Conservation (phyloP, 805 yeast genomes). For the Zygotorulaspora chibaensis region DNA sequence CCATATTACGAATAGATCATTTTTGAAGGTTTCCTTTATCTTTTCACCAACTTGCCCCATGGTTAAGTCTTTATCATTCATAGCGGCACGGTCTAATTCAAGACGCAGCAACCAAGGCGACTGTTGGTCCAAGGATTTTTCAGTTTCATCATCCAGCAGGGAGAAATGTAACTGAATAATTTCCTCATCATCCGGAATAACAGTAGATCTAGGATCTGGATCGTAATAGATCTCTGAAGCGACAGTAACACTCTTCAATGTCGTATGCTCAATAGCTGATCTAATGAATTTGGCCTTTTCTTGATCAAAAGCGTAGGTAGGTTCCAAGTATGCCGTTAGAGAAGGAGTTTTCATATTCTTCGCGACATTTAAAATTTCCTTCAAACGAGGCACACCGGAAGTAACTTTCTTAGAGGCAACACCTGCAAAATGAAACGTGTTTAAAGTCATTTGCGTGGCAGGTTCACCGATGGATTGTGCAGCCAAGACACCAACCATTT, state of each 20-base stretch:
- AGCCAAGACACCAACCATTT: conserved; percentile 96
- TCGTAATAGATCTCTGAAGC: conserved; percentile 96
- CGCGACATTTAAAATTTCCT: conserved; percentile 97
- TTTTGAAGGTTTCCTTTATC: conserved; percentile 87
- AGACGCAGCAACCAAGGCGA: conserved; percentile 97
- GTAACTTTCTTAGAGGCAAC: conserved; percentile 95
- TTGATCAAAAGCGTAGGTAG: conserved; percentile 78
- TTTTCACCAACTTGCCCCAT: conserved; percentile 98
- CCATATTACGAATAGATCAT: conserved; percentile 96
- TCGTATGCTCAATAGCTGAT: conserved; percentile 95
- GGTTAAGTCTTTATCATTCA: conserved; percentile 95
- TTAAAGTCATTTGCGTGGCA: conserved; percentile 95
- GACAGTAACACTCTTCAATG: conserved; percentile 90
- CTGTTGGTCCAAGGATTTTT: conserved; percentile 87
- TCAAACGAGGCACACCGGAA: conserved; percentile 94
- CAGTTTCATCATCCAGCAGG: conserved; percentile 96
- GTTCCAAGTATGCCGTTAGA: conserved; percentile 83
- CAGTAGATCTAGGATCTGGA: conserved; percentile 97
- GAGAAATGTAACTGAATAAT: conserved; percentile 97
- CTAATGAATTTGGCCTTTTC: conserved; percentile 93
- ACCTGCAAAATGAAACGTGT: conserved; percentile 98
- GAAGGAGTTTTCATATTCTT: conserved; percentile 99
- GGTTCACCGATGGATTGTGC: conserved; percentile 99
- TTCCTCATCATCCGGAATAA: conserved; percentile 92
- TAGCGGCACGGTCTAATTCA: conserved; percentile 96